phyloP scores from a whole-genome alignment of 768 basidiomycete genomes.

The Paxillus rubicundulus region DNA sequence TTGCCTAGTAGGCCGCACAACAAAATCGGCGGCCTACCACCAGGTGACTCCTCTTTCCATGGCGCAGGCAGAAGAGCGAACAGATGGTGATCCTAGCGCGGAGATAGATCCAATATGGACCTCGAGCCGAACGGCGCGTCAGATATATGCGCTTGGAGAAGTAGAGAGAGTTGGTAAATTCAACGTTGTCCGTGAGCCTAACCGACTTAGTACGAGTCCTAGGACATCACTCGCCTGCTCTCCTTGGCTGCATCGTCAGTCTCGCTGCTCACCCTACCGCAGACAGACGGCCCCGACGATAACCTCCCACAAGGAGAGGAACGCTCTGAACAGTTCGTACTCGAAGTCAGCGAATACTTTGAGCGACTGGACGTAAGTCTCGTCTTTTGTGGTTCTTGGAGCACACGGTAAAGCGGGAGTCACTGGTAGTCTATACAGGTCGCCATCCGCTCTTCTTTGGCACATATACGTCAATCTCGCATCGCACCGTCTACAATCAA shows the following conservation, averaged over 20 bases:
- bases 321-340: constrained; percentile 80
- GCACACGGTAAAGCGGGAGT: not conserved
- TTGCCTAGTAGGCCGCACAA: no score
- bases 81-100: constrained; percentile 11
- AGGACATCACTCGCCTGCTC: constrained; percentile 80
- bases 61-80: constrained; percentile 21
- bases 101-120: constrained; percentile 80
- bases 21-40: no score
- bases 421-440: constrained; percentile 64
- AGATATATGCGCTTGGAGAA: constrained; percentile 76
- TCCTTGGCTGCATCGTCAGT: constrained; percentile 76
- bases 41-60: constrained; percentile 5
- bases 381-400: not conserved
- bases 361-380: constrained; percentile 71
- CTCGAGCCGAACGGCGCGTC: constrained; percentile 75
- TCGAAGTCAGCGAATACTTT: constrained; percentile 84
- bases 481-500: constrained; percentile 88
- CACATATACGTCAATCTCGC: constrained; percentile 77
- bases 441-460: constrained; percentile 72
- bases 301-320: constrained; percentile 77
- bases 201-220: not conserved
- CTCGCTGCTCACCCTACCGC: constrained; percentile 76
- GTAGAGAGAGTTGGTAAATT: constrained; percentile 64
- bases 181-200: not conserved
- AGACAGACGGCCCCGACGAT: constrained; percentile 69